These are phyloP conservation scores for Colletotrichum ledebouriae DNA, from an alignment of 2,329 filamentous ascomycete genomes.

Conservation along the genomic window DNA sequence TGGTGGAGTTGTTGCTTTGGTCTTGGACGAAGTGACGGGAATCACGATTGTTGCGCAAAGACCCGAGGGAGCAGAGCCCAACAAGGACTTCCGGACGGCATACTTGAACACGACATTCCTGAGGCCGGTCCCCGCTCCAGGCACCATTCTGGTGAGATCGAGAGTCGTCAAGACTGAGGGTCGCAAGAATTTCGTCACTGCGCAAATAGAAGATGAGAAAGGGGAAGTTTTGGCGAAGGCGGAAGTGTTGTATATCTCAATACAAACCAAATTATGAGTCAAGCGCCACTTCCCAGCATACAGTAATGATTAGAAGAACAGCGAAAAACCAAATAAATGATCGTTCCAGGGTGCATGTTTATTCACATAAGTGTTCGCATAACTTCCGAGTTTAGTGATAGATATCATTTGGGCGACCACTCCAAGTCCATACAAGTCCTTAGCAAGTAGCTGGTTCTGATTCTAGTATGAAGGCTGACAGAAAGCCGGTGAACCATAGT, in stretches of 20 bases:
- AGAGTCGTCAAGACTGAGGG: slow-evolving; percentile 51
- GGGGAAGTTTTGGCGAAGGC: slow-evolving; percentile 51
- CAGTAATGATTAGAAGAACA: not conserved
- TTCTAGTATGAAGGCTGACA: too few relatives aligned
- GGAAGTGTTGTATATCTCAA: slow-evolving; percentile 38
- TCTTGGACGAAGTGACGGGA: slow-evolving; percentile 56
- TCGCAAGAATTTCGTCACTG: slow-evolving; percentile 51
- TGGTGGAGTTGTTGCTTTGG: slow-evolving; percentile 54
- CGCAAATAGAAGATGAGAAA: slow-evolving; percentile 50
- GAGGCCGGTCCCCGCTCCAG: slow-evolving; percentile 49
- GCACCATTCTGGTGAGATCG: slow-evolving; percentile 50
- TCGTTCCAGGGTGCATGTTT: too few relatives aligned
- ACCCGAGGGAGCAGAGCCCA: slow-evolving; percentile 49
- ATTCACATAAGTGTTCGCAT: too few relatives aligned
- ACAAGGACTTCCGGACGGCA: slow-evolving; percentile 51
- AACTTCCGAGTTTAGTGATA: too few relatives aligned
- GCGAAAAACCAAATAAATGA: too few relatives aligned
- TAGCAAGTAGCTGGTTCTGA: too few relatives aligned
- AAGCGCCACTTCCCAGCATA: too few relatives aligned
- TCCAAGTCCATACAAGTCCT: too few relatives aligned
- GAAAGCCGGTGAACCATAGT: too few relatives aligned
- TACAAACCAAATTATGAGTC: slow-evolving; percentile 35
- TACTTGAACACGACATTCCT: slow-evolving; percentile 53
- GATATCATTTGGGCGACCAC: too few relatives aligned
- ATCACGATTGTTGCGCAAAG: slow-evolving; percentile 53